Conservation (phyloP, 345 rosid species). For the Ceriops tagal region DNA sequence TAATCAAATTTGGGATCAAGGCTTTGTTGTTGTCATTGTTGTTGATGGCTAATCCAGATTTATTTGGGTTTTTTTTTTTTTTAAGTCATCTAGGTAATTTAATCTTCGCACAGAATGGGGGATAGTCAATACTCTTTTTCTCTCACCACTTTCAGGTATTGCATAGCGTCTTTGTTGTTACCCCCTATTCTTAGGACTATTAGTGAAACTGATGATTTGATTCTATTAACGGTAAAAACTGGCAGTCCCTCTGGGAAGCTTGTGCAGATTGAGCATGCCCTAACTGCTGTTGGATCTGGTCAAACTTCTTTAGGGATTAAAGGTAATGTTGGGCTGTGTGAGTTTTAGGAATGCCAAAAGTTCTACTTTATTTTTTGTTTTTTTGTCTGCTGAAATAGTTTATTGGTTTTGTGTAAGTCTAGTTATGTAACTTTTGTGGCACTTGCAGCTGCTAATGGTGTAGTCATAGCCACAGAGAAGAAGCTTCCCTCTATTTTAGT, state of each 20-base stretch:
- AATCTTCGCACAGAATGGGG: conserved; percentile 46
- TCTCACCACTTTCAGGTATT: conserved; percentile 90
- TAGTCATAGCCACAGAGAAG: conserved; percentile 90
- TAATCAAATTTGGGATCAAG: too few species aligned
- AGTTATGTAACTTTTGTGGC: background rate
- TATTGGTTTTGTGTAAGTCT: background rate
- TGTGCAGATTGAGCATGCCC: conserved; percentile 95
- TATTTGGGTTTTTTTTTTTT: too few species aligned
- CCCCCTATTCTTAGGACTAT: background rate
- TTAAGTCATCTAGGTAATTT: background rate
- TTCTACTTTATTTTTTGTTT: background rate
- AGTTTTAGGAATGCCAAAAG: background rate
- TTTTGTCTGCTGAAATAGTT: background rate
- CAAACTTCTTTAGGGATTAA: conserved; percentile 93
- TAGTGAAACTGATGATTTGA: too few species aligned
- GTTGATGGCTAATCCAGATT: too few species aligned
- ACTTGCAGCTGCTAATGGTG: conserved; percentile 84
- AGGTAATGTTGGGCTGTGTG: conserved; percentile 36
- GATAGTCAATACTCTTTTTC: conserved; percentile 96
- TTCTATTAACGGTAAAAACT: background rate
- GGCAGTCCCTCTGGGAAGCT: conserved; percentile 94
- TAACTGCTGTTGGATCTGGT: conserved; percentile 91
- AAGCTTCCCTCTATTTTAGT: conserved; percentile 89
- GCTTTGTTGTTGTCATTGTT: too few species aligned
- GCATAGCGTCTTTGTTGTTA: background rate